phyloP scores from a whole-genome alignment of 345 rosid genomes.

The Rubroshorea leprosula region DNA sequence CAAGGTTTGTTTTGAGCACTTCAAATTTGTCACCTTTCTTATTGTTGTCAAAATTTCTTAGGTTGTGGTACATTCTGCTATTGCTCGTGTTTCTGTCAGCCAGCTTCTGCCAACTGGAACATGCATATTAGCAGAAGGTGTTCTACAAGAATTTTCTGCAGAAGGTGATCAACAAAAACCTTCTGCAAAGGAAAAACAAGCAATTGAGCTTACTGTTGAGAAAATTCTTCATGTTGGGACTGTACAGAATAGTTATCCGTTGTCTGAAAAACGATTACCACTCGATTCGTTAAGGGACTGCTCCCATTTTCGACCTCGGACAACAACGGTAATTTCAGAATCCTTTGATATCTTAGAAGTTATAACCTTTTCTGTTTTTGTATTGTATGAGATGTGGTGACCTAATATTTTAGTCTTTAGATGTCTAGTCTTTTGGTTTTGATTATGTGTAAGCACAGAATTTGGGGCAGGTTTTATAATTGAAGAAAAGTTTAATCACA shows the following conservation, averaged over 20 bases:
- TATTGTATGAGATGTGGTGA: too few species aligned
- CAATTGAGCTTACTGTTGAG: constrained; percentile 54
- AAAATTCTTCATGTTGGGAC: constrained; percentile 70
- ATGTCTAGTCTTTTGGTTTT: too few species aligned
- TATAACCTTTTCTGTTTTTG: neutral
- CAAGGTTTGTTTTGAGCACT: too few species aligned
- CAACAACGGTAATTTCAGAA: neutral
- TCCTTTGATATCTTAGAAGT: neutral
- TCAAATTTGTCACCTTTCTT: too few species aligned
- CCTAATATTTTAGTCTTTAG: too few species aligned
- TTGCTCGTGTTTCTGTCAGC: constrained; percentile 34
- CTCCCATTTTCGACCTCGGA: constrained; percentile 78
- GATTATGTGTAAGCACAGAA: too few species aligned
- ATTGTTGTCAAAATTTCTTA: constrained; percentile 16
- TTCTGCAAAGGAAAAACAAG: constrained; percentile 27
- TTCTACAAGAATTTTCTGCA: too few species aligned
- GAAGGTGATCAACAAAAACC: too few species aligned
- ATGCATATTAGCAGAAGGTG: constrained; percentile 67
- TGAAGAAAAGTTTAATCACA: too few species aligned
- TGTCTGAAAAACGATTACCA: constrained; percentile 66
- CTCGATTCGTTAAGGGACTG: constrained; percentile 54
- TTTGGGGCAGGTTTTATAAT: too few species aligned
- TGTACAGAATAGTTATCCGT: constrained; percentile 47
- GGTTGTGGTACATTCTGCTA: constrained; percentile 63
- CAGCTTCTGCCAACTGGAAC: constrained; percentile 52